Percentiles rank a stretch among this genome's conserved stretches.
These are phyloP conservation scores for Yamadazyma mexicana DNA, from an alignment of 1,139 yeast species.

Conservation along the genomic window DNA sequence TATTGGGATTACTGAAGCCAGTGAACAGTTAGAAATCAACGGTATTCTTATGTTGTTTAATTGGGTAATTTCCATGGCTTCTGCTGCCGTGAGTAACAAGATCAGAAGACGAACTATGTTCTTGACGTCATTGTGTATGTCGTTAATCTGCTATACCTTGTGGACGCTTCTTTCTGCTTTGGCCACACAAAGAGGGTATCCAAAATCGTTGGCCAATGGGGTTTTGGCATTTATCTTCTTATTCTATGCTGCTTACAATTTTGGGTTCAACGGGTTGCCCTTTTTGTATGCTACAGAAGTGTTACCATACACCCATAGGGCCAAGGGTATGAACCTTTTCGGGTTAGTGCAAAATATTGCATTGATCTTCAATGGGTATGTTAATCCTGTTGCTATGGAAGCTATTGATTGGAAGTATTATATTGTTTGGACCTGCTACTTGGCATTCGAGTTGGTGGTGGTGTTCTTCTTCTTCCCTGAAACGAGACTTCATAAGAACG, in stretches of 20 bases:
- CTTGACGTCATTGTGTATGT: slow-evolving; percentile 31
- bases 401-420: slow-evolving; percentile 61
- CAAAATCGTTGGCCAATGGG: slow-evolving; percentile 36
- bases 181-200: slow-evolving; percentile 36
- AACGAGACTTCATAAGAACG: slow-evolving; percentile 39
- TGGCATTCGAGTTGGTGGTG: slow-evolving; percentile 36
- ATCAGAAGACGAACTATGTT: slow-evolving; percentile 50
- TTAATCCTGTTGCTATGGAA: slow-evolving; percentile 61
- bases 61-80: slow-evolving; percentile 32
- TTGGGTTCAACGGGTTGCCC: slow-evolving; percentile 44
- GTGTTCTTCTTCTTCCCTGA: slow-evolving; percentile 49
- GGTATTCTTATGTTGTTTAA: slow-evolving; percentile 46
- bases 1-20: slow-evolving; percentile 47
- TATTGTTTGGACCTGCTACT: slow-evolving; percentile 49
- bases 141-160: slow-evolving; percentile 38
- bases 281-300: slow-evolving; percentile 41
- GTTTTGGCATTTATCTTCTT: slow-evolving; percentile 48
- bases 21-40: slow-evolving; percentile 47
- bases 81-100: slow-evolving; percentile 28
- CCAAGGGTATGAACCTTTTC: slow-evolving; percentile 42
- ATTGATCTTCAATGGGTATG: slow-evolving; percentile 39
- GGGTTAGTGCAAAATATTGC: slow-evolving; percentile 26
- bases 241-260: slow-evolving; percentile 36
- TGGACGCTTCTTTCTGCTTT: slow-evolving; percentile 41
- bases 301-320: slow-evolving; percentile 45